Conservation (phyloP, 1,284 basidiomycete species). For the Naganishia albida region DNA sequence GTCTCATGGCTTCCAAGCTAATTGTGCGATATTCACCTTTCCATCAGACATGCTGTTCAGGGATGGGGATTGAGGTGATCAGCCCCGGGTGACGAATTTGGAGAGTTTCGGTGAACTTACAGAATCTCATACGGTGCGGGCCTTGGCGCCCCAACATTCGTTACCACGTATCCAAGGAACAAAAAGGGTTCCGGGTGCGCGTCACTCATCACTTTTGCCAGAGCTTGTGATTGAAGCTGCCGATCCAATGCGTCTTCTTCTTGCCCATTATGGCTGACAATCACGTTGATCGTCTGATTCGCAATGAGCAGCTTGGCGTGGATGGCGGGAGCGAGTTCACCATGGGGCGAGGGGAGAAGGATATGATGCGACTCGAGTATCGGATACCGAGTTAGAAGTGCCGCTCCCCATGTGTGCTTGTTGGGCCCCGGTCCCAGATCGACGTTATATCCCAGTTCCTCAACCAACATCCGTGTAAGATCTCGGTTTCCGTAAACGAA, state of each 20-base stretch:
- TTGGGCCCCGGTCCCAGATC: constrained; percentile 82
- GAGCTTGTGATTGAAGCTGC: constrained; percentile 78
- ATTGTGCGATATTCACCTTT: constrained; percentile 38
- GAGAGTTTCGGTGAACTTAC: constrained; percentile 10
- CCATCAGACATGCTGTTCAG: constrained; percentile 46
- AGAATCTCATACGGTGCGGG: constrained; percentile 85
- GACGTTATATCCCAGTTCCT: constrained; percentile 74
- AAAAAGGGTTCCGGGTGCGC: constrained; percentile 75
- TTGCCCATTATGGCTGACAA: constrained; percentile 92
- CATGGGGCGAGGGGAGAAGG: constrained; percentile 75
- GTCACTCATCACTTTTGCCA: constrained; percentile 75
- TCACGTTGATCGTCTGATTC: constrained; percentile 75
- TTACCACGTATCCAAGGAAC: constrained; percentile 83
- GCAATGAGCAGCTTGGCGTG: constrained; percentile 83
- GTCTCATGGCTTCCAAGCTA: background rate
- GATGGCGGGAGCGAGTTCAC: constrained; percentile 90
- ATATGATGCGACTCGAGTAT: constrained; percentile 88
- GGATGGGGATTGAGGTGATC: constrained; percentile 41
- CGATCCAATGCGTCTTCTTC: constrained; percentile 87
- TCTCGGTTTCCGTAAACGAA: constrained; percentile 88
- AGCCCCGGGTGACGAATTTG: constrained; percentile 38
- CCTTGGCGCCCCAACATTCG: constrained; percentile 67
- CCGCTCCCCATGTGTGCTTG: constrained; percentile 88
- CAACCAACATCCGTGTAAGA: constrained; percentile 72
- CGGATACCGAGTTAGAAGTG: constrained; percentile 84